Evolutionary conservation across 768 basidiomycete species (phyloP), one percentile per base, ranked within the genome.

Genomic region (Clitopilus hobsonii): DNA sequence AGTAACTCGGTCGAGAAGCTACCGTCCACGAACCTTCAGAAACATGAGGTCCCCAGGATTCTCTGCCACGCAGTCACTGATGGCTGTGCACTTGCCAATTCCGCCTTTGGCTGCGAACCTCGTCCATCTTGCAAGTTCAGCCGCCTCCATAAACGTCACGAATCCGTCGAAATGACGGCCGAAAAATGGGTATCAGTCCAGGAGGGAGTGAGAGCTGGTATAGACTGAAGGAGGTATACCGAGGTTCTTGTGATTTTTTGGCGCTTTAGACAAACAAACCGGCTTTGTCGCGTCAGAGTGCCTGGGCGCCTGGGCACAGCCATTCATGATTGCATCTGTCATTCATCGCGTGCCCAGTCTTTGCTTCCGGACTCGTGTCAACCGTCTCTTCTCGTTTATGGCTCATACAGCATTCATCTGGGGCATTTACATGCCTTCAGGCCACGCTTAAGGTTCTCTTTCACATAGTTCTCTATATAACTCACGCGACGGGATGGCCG

Each of bases 61-160:
- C 66, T 90, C 83, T 1, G 89, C 89, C 18, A 89, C 80, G 62
- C 88, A 91, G 67, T 94, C 91, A 52, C 79, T 75, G 23, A 77
- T 54, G 3, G 91, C 91, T 1, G 81, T 84, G 59, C 90, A 91
- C 60, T 76, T 86, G 4, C 91, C 91, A 52, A 94, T 91, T 13
- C 91, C 91, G 0, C 91, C 91, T 63, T 91, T 93, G 4, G 75
- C 81, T 0, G 91, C 91, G 66, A 94, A 93, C 36, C 91, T 77
- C 8, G 86, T 88, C 91, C 91, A 94, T 38, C 88, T 77, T 7
- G 85, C 81, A 27, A 93, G 79, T 52, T 91, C 87, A 27, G 75
- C 68, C 14, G 86, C 81, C 61, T 91, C 88, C 85, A 92, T 86
- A 20, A 45, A 23, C 3, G n/a, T 45, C n/a, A 20, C 4, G 10